These are phyloP conservation scores for Cucumis melo DNA, from an alignment of 306 rosid genomes.

Conservation along the genomic window DNA sequence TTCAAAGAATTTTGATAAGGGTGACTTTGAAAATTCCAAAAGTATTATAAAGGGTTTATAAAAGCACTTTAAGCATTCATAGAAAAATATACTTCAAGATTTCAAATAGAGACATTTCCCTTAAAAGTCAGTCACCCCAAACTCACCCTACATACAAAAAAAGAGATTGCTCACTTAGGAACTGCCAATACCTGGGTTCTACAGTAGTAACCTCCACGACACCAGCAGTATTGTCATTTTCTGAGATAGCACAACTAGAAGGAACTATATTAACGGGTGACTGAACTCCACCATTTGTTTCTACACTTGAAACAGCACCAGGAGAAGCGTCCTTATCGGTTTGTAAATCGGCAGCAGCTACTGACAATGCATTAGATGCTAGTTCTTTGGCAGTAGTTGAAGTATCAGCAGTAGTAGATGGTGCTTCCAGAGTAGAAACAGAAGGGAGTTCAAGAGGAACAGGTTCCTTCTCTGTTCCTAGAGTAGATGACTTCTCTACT, in stretches of 20 bases:
- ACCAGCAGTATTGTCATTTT: slow-evolving; percentile 27
- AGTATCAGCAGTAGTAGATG: slow-evolving; percentile 25
- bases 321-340: slow-evolving; percentile 35
- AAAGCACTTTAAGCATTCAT: neutral
- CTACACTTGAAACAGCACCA: slow-evolving; percentile 22
- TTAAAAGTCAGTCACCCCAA: neutral
- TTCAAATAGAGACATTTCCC: neutral
- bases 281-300: slow-evolving; percentile 33
- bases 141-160: neutral
- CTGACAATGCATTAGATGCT: slow-evolving; percentile 51
- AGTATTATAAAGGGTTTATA: neutral
- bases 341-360: slow-evolving; percentile 29
- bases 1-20: neutral
- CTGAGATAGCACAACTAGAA: slow-evolving; percentile 21
- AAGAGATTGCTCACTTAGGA: neutral
- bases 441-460: slow-evolving; percentile 32
- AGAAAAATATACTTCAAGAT: neutral
- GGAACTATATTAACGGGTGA: slow-evolving; percentile 26
- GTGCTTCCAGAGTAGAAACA: slow-evolving; percentile 32
- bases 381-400: slow-evolving; percentile 35
- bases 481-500: slow-evolving; percentile 38
- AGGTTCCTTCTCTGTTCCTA: slow-evolving; percentile 26
- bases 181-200: slow-evolving; percentile 44
- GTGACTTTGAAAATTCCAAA: neutral
- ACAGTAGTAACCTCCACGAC: slow-evolving; percentile 14